Conservation (phyloP, 805 yeast genomes). For the Yamadazyma olivae region DNA sequence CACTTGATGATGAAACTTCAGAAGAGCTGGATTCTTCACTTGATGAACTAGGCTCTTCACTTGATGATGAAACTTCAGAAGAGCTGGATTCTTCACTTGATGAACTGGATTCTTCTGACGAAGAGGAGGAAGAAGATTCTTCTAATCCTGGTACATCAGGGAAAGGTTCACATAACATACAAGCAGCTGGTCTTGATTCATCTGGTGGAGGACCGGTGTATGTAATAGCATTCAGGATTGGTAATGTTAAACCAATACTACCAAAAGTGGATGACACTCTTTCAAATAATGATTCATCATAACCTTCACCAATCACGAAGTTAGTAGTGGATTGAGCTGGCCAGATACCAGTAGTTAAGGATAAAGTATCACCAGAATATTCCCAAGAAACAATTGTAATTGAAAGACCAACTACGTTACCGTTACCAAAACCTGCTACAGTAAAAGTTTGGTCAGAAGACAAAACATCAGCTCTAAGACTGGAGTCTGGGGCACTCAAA, state of each 20-base stretch:
- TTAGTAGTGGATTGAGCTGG: neutral
- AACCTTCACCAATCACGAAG: conserved; percentile 7
- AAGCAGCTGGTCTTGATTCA: conserved; percentile 11
- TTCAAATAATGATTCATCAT: neutral
- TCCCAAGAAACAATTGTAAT: neutral
- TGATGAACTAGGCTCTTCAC: conserved; percentile 1
- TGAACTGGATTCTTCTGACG: conserved; percentile 2
- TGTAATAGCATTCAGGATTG: conserved; percentile 6
- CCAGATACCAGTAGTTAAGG: conserved; percentile 2
- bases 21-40: conserved; percentile 4
- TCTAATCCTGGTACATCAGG: conserved; percentile 14
- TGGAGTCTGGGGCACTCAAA: conserved; percentile 15
- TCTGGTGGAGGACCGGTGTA: conserved; percentile 6
- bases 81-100: conserved; percentile 4
- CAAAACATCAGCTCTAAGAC: conserved; percentile 14
- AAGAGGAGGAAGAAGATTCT: conserved; percentile 5
- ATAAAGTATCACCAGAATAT: conserved; percentile 9
- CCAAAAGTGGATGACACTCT: conserved; percentile 1
- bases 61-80: conserved; percentile 1
- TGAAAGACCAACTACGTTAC: conserved; percentile 15
- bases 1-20: conserved; percentile 6
- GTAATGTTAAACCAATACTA: conserved; percentile 9
- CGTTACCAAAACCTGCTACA: conserved; percentile 20
- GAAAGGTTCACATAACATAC: conserved; percentile 13
- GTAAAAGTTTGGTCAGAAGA: conserved; percentile 11